Evolutionary conservation across 805 yeast species (phyloP), one percentile per base, ranked within the genome.

Genomic region (Limtongozyma cylindracea): DNA sequence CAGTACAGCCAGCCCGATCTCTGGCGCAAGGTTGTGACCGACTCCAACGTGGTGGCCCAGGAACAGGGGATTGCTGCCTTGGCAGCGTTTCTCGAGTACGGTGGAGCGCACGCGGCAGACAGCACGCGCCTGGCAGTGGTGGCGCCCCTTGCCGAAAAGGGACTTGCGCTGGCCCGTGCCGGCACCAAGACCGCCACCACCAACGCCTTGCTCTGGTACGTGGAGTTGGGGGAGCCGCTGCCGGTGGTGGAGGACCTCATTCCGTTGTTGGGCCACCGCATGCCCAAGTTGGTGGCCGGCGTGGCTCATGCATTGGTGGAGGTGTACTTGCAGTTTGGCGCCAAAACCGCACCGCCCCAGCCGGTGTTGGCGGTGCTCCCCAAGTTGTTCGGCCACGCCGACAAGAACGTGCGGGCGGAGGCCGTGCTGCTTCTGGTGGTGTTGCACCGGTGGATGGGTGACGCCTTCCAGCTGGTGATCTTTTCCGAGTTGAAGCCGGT

Each of bases 31-130:
- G 55, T 69, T 19, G 67, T 73, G 6, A 52, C 61, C 3, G 98
- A 88, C 38, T 41, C 70, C 16, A 88, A 88, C 38, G 94, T 80
- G 11, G 88, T 72, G 10, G 92, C 96, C 0, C 92, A 80, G 30
- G 96, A 88, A 35, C 49, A 70, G 2, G 96, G 77, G 4, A 47
- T 78, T 11, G 39, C 46, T 3, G 56, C 73, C 6, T 39, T 77
- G 5, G 43, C 44, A 9, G 52, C 61, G 4, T 58, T 61, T 33
- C 43, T 73, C 19, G 43, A 43, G 1, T 13, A 5, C 15, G 5
- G 15, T 6, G 6, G 6, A 5, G 6, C 6, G 15, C 15, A 6
- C 5, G 5, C 6, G 5, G 15, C 15, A 13, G 15, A 5, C 15
- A 5, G 6, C 6, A 13, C 15, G 6, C 5, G 5, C 5, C 15